Evolutionary conservation across 2,329 filamentous ascomycete genomes (phyloP).

Genomic region (Sporothrix pallida): DNA sequence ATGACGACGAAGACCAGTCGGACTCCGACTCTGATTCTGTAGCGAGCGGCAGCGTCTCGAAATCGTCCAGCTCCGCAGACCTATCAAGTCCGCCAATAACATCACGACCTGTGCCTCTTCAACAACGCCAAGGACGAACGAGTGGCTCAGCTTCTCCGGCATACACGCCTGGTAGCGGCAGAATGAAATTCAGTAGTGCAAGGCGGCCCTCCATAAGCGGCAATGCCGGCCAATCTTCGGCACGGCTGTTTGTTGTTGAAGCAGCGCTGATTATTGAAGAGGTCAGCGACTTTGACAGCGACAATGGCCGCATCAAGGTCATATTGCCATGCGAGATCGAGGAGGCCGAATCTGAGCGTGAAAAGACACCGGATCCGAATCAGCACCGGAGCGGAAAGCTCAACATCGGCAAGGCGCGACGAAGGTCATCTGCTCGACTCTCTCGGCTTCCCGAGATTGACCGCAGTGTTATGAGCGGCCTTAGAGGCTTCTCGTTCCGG

Average conservation of each 20-base stretch:
- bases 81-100: slow-evolving; percentile 18
- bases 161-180: slow-evolving; percentile 1
- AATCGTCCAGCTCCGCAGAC: slow-evolving; percentile 35
- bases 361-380: slow-evolving; percentile 14
- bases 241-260: slow-evolving; percentile 30
- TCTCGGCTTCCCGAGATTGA: slow-evolving; percentile 47
- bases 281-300: slow-evolving; percentile 53
- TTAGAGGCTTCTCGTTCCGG: slow-evolving; percentile 55
- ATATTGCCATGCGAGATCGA: slow-evolving; percentile 56
- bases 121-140: slow-evolving; percentile 25
- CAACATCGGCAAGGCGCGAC: slow-evolving; percentile 18
- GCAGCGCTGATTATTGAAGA: slow-evolving; percentile 53
- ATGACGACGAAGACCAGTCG: slow-evolving; percentile 12
- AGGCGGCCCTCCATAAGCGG: background rate
- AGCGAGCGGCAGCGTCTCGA: slow-evolving; percentile 38
- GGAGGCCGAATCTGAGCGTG: slow-evolving; percentile 44
- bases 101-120: slow-evolving; percentile 28
- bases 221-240: background rate
- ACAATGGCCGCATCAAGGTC: slow-evolving; percentile 51
- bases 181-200: background rate
- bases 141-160: slow-evolving; percentile 32
- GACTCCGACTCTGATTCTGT: slow-evolving; percentile 41
- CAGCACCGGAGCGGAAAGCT: slow-evolving; percentile 45
- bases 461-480: slow-evolving; percentile 51
- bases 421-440: slow-evolving; percentile 2